These are phyloP conservation scores for Urtica urens DNA, from an alignment of 306 rosid genomes.

Conservation along the genomic window DNA sequence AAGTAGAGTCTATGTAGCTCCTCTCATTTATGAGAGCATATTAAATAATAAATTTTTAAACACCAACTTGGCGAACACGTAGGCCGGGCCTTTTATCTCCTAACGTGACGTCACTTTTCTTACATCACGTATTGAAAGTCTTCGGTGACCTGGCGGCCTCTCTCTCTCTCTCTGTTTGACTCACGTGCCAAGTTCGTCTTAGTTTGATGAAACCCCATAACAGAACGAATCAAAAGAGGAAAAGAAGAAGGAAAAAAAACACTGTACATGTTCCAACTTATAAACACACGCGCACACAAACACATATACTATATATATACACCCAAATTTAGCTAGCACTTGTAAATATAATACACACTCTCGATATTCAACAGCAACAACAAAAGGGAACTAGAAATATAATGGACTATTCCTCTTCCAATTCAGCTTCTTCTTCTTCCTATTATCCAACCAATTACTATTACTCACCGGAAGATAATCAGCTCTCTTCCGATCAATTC, in stretches of 20 bases:
- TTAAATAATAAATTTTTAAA: too few species aligned
- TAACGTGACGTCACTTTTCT: background rate
- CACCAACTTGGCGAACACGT: too few species aligned
- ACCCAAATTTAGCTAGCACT: too few species aligned
- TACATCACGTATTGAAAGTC: slow-evolving; percentile 1
- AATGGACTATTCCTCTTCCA: slow-evolving; percentile 1
- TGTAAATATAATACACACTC: too few species aligned
- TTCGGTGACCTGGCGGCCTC: slow-evolving; percentile 12
- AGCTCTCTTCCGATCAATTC: background rate
- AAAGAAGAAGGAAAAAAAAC: too few species aligned
- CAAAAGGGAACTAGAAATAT: background rate
- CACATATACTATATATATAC: background rate
- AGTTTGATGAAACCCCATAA: slow-evolving; percentile 4
- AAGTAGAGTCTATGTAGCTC: background rate
- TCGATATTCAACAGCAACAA: background rate
- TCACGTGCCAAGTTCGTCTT: slow-evolving; percentile 1
- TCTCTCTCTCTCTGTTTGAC: slow-evolving; percentile 3
- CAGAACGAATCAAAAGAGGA: background rate
- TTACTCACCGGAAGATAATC: background rate
- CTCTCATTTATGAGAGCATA: background rate
- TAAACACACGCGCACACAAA: background rate
- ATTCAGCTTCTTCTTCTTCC: background rate
- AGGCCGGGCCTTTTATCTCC: too few species aligned
- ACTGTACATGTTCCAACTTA: too few species aligned
- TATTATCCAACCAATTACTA: background rate